phyloP scores from a whole-genome alignment of 257 asterid genomes.

The Scutellaria minor region DNA sequence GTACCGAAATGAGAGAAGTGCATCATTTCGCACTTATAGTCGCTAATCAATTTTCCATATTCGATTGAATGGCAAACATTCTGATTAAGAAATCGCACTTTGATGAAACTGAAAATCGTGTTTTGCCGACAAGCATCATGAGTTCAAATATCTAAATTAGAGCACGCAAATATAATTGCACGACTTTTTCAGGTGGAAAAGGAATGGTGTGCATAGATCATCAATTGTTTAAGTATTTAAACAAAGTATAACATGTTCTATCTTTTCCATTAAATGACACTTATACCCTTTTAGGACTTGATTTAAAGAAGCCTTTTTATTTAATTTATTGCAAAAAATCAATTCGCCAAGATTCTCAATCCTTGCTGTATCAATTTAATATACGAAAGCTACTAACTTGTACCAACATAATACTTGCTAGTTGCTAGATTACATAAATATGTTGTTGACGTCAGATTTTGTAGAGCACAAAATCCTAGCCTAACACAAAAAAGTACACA shows the following conservation, averaged over 20 bases:
- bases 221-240: not conserved
- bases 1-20: not conserved
- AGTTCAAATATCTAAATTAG: slow-evolving; percentile 29
- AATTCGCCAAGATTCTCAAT: slow-evolving; percentile 17
- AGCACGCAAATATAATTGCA: slow-evolving; percentile 27
- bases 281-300: slow-evolving; percentile 28
- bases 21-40: slow-evolving; percentile 16
- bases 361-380: slow-evolving; percentile 1
- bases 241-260: not conserved
- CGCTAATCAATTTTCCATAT: slow-evolving; percentile 4
- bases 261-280: slow-evolving; percentile 6
- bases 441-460: too few relatives aligned
- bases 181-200: slow-evolving; percentile 33
- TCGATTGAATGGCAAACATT: slow-evolving; percentile 31
- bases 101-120: slow-evolving; percentile 1
- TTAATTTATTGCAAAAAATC: not conserved
- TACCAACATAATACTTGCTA: slow-evolving; percentile 4
- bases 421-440: not conserved
- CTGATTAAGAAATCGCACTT: slow-evolving; percentile 31
- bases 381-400: not conserved
- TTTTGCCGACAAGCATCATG: slow-evolving; percentile 40
- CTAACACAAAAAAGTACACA: too few relatives aligned
- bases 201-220: slow-evolving; percentile 27
- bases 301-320: slow-evolving; percentile 1
- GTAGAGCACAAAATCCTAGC: too few relatives aligned